Conservation (phyloP, 768 basidiomycete species). For the Ramaria rubella region DNA sequence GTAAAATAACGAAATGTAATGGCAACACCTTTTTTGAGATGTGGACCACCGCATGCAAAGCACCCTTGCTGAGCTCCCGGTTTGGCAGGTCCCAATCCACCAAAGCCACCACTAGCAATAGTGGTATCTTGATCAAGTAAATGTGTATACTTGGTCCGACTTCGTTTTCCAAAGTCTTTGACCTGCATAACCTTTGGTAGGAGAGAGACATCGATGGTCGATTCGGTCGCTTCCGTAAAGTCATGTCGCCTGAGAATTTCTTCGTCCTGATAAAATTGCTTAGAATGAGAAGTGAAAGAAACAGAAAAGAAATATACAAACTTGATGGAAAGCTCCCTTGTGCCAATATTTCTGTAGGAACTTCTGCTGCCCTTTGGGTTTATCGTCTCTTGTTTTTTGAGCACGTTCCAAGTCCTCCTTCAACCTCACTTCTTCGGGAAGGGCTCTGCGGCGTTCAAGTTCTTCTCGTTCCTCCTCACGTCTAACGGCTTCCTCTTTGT, state of each 20-base stretch:
- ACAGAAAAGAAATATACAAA: conserved; percentile 25
- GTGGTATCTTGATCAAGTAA: conserved; percentile 93
- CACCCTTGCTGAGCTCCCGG: conserved; percentile 51
- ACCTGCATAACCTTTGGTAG: conserved; percentile 97
- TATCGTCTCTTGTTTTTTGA: conserved; percentile 73
- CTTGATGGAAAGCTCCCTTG: conserved; percentile 98
- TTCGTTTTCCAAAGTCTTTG: conserved; percentile 87
- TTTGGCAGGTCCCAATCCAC: conserved; percentile 43
- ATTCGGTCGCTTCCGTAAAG: conserved; percentile 84
- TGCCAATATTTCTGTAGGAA: conserved; percentile 99
- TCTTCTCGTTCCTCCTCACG: conserved; percentile 86
- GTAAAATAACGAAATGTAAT: background rate
- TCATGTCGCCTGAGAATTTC: conserved; percentile 81
- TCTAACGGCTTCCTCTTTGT: conserved; percentile 80
- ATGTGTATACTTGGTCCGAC: conserved; percentile 95
- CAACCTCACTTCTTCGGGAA: conserved; percentile 90
- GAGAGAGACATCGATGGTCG: conserved; percentile 78
- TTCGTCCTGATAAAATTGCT: conserved; percentile 53
- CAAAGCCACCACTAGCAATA: conserved; percentile 52
- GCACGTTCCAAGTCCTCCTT: conserved; percentile 89
- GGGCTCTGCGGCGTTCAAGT: conserved; percentile 80
- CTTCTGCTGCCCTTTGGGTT: conserved; percentile 84
- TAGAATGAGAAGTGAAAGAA: conserved; percentile 2
- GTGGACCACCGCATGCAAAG: conserved; percentile 90
- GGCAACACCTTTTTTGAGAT: conserved; percentile 76